Evolutionary conservation across 495 filamentous ascomycete genomes (phyloP).

Genomic region (Daldinia decipiens): DNA sequence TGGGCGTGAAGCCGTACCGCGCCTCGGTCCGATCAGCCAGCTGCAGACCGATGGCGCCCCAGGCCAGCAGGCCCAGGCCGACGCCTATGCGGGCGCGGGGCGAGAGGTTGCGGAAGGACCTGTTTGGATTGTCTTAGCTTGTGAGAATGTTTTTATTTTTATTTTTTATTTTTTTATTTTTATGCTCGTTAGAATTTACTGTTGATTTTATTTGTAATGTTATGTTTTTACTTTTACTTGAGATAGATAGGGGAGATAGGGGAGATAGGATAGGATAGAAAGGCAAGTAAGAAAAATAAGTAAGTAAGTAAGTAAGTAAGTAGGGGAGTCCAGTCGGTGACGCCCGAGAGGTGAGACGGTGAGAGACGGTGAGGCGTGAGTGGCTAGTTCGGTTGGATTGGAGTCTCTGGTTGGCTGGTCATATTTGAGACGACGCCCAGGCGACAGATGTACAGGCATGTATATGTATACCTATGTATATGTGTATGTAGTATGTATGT

Average conservation of each 20-base stretch:
- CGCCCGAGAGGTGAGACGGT: conserved; percentile 30
- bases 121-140: conserved; percentile 6
- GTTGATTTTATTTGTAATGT: not conserved
- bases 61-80: conserved; percentile 55
- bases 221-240: conserved; percentile 11
- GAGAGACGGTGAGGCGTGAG: conserved; percentile 36
- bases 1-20: conserved; percentile 55
- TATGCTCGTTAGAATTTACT: not conserved
- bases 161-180: not conserved
- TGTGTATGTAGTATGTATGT: conserved; percentile 7
- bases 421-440: not conserved
- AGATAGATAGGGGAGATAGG: not conserved
- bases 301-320: not conserved
- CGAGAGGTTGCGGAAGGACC: conserved; percentile 53
- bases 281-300: too few relatives aligned
- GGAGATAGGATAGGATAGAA: conserved; percentile 14
- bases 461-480: too few relatives aligned
- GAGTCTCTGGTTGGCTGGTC: conserved; percentile 3
- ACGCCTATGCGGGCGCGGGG: conserved; percentile 51
- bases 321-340: conserved; percentile 31
- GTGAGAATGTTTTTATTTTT: not conserved
- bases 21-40: conserved; percentile 55
- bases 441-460: conserved; percentile 2
- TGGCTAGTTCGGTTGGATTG: conserved; percentile 17
- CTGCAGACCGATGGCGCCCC: conserved; percentile 56